phyloP scores from a whole-genome alignment of 1,284 basidiomycete species.

The Tetrapyrgos nigripes region DNA sequence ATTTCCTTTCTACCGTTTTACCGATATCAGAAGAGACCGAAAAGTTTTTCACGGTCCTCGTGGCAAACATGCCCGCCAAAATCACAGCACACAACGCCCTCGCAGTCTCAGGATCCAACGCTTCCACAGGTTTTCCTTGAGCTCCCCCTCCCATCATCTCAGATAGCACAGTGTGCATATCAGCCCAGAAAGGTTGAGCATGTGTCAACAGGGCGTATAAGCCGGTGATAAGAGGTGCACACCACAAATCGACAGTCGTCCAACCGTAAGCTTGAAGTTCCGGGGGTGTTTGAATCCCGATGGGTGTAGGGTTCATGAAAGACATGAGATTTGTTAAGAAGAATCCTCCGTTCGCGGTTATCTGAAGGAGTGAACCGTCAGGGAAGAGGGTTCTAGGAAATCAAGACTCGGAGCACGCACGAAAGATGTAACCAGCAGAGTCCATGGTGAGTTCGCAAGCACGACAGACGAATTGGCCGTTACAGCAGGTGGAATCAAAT shows the following conservation, averaged over 20 bases:
- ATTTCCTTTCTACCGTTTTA: not conserved
- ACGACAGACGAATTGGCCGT: conserved; percentile 52
- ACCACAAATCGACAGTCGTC: conserved; percentile 79
- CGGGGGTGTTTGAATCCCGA: conserved; percentile 68
- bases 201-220: conserved; percentile 79
- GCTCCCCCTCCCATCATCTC: conserved; percentile 44
- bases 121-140: conserved; percentile 42
- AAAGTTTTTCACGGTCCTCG: conserved; percentile 65
- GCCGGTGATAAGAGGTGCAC: conserved; percentile 71
- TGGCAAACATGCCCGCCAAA: conserved; percentile 61
- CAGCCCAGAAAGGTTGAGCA: conserved; percentile 78
- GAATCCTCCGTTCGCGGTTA: conserved; percentile 76
- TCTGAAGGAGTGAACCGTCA: conserved; percentile 39
- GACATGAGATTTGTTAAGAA: conserved; percentile 74
- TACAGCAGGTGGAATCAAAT: conserved; percentile 70
- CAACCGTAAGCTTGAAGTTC: conserved; percentile 77
- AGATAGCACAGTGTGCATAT: conserved; percentile 55
- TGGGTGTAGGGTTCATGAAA: conserved; percentile 68
- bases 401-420: conserved; percentile 45
- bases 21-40: conserved; percentile 3
- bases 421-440: conserved; percentile 68
- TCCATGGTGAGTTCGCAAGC: conserved; percentile 71
- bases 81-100: conserved; percentile 71
- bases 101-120: conserved; percentile 64
- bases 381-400: conserved; percentile 5